Conservation (phyloP, 179 eudicot species). For the Silene coronaria region DNA sequence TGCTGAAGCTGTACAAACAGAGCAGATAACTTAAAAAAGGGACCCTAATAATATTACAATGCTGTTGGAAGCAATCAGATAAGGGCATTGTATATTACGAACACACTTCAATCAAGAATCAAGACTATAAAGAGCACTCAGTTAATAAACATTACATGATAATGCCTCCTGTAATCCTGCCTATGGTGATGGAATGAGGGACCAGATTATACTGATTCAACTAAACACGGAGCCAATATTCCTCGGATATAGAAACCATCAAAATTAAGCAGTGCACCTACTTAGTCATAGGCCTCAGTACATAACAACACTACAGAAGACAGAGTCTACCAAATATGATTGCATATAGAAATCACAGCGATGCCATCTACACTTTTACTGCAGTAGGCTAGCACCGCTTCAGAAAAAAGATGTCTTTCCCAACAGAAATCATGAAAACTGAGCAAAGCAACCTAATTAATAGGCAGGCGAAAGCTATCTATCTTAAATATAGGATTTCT, state of each 20-base stretch:
- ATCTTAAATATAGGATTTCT: not conserved
- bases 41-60: not conserved
- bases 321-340: not conserved
- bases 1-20: constrained; percentile 53
- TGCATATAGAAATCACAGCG: not conserved
- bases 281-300: too few species aligned
- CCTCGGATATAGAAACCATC: not conserved
- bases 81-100: not conserved
- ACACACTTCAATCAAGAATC: not conserved
- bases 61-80: not conserved
- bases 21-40: constrained; percentile 11
- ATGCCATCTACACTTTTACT: too few species aligned
- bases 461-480: not conserved
- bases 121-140: not conserved
- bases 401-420: too few species aligned
- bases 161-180: not conserved
- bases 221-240: not conserved
- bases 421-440: not conserved
- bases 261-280: not conserved
- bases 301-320: not conserved
- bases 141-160: not conserved
- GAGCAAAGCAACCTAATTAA: not conserved
- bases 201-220: not conserved
- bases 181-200: not conserved
- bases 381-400: too few species aligned